Evolutionary conservation across 768 basidiomycete species (phyloP), one percentile per base, ranked within the genome.

Genomic region (Leccinum subtestaceum): DNA sequence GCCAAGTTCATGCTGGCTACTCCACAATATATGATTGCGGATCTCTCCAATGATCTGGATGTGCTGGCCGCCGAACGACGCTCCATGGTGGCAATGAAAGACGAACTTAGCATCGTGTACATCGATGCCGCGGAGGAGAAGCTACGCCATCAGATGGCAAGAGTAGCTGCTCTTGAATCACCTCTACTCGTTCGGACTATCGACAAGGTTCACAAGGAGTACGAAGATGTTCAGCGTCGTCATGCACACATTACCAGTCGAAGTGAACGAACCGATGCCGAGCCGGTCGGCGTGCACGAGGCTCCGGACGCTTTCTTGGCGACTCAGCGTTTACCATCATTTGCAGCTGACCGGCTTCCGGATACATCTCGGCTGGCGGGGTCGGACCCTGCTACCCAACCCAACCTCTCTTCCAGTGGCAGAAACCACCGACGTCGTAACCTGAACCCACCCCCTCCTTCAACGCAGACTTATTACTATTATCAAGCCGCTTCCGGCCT

Each of bases 1-100:
- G 82, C 95, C 19, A 94, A 93, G 69, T 97, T 98, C 77, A 97
- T 98, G 95, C 85, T 98, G 25, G 94, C 93, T 19, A 93, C 95
- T 0, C 93, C 96, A 1, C 79, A 83, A 2, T 91, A 95, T 72
- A 82, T 98, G 58, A 80, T 89, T 45, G 70, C 80, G 17, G 88
- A 93, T 68, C 82, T 98, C 12, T 80, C 82, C 2, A 77, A 74
- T 48, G 91, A 99, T 60, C 73, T 94, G 29, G 82, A 84, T 34
- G 87, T 90, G 57, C 80, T 99, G 3, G 81, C 78, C 2, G 65
- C 77, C 0, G 96, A 98, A 74, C 83, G 87, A 48, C 81, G 84
- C 25, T 75, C 80, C 8, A 76, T 96, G 55, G 65, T 78, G n/a
- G 77, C 81, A 31, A 81, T 86, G 76, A 80, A 84, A 6, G 97